Evolutionary conservation across 441 rosid species (phyloP).

Genomic region (Adansonia rubrostipa): DNA sequence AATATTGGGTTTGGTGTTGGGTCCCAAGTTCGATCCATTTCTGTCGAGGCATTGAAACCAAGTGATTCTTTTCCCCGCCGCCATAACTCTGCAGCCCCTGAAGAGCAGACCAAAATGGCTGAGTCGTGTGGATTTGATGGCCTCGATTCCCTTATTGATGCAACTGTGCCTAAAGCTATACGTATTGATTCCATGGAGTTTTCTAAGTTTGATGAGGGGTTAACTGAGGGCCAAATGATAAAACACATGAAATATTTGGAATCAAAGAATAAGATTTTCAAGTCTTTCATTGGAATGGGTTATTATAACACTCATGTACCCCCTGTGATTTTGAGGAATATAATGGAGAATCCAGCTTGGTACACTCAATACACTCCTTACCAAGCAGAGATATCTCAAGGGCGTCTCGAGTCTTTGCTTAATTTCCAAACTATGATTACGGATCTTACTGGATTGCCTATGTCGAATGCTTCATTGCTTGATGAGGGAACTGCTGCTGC

Average conservation of each 20-base stretch:
- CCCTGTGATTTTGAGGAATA: constrained; percentile 86
- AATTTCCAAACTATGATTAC: constrained; percentile 85
- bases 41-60: constrained; percentile 72
- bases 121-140: constrained; percentile 67
- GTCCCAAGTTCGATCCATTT: constrained; percentile 64
- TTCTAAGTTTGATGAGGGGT: constrained; percentile 75
- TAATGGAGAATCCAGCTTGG: constrained; percentile 98
- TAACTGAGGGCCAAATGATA: constrained; percentile 89
- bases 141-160: constrained; percentile 71
- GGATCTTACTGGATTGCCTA: constrained; percentile 89
- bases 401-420: constrained; percentile 88
- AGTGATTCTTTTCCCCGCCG: constrained; percentile 84
- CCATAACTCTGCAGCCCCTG: constrained; percentile 88
- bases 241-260: constrained; percentile 75
- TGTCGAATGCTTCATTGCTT: constrained; percentile 89
- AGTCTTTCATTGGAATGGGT: constrained; percentile 94
- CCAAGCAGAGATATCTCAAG: constrained; percentile 95
- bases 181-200: constrained; percentile 81
- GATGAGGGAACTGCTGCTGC: constrained; percentile 98
- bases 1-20: constrained; percentile 36
- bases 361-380: constrained; percentile 96
- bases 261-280: constrained; percentile 75
- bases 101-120: constrained; percentile 80
- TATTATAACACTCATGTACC: constrained; percentile 87
- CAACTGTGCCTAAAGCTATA: constrained; percentile 91